Conservation (phyloP, 1,284 basidiomycete species). For the Ceratobasidium sp. region DNA sequence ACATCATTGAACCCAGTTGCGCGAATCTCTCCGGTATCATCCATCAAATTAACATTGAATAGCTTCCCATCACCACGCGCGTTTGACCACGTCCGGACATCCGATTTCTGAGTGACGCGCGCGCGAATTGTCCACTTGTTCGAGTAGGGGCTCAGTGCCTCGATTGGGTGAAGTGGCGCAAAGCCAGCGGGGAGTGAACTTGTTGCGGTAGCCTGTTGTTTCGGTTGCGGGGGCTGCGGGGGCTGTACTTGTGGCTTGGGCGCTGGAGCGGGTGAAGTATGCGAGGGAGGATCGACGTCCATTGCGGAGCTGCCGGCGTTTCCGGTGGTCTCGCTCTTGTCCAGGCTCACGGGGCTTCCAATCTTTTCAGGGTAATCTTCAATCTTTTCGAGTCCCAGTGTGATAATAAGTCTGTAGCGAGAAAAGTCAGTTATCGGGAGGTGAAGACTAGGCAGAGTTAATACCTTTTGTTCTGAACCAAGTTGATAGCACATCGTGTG, state of each 20-base stretch:
- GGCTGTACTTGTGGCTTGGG: conserved; percentile 50
- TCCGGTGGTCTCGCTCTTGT: conserved; percentile 49
- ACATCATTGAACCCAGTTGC: conserved; percentile 93
- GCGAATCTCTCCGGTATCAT: conserved; percentile 93
- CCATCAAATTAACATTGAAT: conserved; percentile 94
- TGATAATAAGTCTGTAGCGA: conserved; percentile 79
- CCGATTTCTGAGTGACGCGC: conserved; percentile 90
- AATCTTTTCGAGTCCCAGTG: conserved; percentile 78
- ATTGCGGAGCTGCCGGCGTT: conserved; percentile 53
- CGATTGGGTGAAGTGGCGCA: conserved; percentile 84
- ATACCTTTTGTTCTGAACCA: conserved; percentile 86
- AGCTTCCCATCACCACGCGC: conserved; percentile 94
- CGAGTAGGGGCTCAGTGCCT: conserved; percentile 95
- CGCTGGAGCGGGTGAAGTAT: conserved; percentile 50
- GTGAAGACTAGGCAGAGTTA: conserved; percentile 52
- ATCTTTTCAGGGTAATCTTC: conserved; percentile 73
- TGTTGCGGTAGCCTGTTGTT: conserved; percentile 23
- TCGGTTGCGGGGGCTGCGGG: conserved; percentile 46
- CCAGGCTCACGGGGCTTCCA: conserved; percentile 71
- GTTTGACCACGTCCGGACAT: conserved; percentile 92
- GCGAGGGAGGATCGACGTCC: conserved; percentile 52
- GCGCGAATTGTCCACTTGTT: conserved; percentile 99
- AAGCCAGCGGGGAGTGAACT: conserved; percentile 42
- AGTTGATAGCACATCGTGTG: conserved; percentile 85
- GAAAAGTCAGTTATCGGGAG: conserved; percentile 20